These are phyloP conservation scores for Clavaria fumosa DNA, from an alignment of 768 basidiomycete genomes.

Conservation along the genomic window DNA sequence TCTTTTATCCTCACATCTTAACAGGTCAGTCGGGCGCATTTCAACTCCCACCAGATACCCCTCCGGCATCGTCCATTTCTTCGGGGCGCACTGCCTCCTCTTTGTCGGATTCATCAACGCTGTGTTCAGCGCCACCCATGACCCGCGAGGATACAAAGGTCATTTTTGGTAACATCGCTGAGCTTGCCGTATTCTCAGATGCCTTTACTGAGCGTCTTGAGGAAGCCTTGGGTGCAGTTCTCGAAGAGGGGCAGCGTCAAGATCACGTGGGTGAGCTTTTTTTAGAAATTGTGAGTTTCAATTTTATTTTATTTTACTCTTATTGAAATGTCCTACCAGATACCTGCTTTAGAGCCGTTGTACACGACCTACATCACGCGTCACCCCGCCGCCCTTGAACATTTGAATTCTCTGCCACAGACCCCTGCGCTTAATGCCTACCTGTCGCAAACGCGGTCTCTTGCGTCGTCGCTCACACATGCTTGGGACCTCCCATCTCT, in stretches of 20 bases:
- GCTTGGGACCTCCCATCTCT: constrained; percentile 90
- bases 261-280: constrained; percentile 62
- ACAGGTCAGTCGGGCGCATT: constrained; percentile 12
- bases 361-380: constrained; percentile 74
- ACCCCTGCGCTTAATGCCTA: constrained; percentile 51
- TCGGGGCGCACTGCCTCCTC: constrained; percentile 35
- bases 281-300: constrained; percentile 39
- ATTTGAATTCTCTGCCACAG: constrained; percentile 49
- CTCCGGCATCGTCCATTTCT: constrained; percentile 31
- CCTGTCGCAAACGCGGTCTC: constrained; percentile 44
- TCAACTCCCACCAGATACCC: constrained; percentile 16
- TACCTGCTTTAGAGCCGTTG: constrained; percentile 50
- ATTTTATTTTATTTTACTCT: too few relatives aligned
- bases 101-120: constrained; percentile 32
- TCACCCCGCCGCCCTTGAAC: constrained; percentile 52
- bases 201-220: constrained; percentile 49
- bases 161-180: constrained; percentile 65
- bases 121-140: constrained; percentile 39
- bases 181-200: constrained; percentile 61
- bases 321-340: too few relatives aligned
- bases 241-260: constrained; percentile 51
- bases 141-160: constrained; percentile 49
- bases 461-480: constrained; percentile 60
- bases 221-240: constrained; percentile 41
- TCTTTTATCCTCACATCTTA: constrained; percentile 13